These are phyloP conservation scores for Cephaloascus albidus DNA, from an alignment of 805 yeast genomes.

Conservation along the genomic window DNA sequence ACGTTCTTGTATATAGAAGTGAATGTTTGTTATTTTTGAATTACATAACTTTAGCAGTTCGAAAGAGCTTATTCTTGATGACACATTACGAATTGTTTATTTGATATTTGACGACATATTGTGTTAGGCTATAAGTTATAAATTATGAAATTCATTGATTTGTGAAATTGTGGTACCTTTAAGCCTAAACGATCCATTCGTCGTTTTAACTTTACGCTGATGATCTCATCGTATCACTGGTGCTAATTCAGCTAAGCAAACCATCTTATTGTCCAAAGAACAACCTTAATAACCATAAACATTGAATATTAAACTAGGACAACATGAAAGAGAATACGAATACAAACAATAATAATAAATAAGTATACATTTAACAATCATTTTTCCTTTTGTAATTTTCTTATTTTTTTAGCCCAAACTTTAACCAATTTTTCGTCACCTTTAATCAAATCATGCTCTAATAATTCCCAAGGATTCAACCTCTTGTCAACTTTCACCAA, in stretches of 20 bases:
- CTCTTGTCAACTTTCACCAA: conserved; percentile 66
- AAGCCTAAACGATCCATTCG: background rate
- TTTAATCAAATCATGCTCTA: conserved; percentile 24
- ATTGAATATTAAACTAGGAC: background rate
- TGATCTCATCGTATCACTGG: background rate
- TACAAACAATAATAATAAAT: background rate
- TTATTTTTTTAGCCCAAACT: conserved; percentile 29
- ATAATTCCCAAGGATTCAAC: conserved; percentile 64
- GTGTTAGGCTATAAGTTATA: too few relatives aligned
- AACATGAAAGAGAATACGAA: background rate
- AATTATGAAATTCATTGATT: too few relatives aligned
- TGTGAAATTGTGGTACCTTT: too few relatives aligned
- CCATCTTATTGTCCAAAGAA: background rate
- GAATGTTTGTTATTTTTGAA: background rate
- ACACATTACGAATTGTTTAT: too few relatives aligned
- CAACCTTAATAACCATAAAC: background rate
- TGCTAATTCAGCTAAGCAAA: background rate
- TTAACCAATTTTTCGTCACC: conserved; percentile 28
- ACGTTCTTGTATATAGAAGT: background rate
- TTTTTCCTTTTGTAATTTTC: conserved; percentile 20
- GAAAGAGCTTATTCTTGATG: too few relatives aligned
- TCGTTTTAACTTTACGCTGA: background rate
- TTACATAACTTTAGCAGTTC: too few relatives aligned
- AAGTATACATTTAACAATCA: background rate
- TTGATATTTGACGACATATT: too few relatives aligned